Percentiles rank a stretch among this genome's conserved stretches.
Conservation (phyloP, 2,329 filamentous ascomycete species). For the Sordariomycetes sp. region DNA sequence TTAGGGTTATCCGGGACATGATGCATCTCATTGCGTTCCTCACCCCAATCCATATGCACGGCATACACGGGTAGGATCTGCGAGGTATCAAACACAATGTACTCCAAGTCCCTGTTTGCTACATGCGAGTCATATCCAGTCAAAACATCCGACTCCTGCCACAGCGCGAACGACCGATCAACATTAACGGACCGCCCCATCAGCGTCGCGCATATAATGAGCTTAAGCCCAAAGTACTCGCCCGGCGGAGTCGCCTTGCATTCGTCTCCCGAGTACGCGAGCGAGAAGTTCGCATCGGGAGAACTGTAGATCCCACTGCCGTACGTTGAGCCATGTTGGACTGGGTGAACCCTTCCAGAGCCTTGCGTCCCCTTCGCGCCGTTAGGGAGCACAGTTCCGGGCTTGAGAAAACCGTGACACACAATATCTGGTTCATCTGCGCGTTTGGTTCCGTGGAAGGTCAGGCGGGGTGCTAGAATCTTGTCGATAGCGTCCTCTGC, state of each 20-base stretch:
- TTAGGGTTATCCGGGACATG: conserved; percentile 8
- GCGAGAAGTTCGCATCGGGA: conserved; percentile 21
- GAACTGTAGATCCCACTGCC: conserved; percentile 29
- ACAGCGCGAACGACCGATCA: conserved; percentile 14
- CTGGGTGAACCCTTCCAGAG: conserved; percentile 7
- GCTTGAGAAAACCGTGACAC: conserved; percentile 26
- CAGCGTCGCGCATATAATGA: conserved; percentile 29
- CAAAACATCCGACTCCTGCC: conserved; percentile 11
- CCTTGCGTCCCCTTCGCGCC: not conserved
- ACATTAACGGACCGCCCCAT: conserved; percentile 25
- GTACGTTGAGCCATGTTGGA: conserved; percentile 23
- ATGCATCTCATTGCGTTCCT: conserved; percentile 14
- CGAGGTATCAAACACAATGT: conserved; percentile 26
- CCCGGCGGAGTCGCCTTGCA: conserved; percentile 14
- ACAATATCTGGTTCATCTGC: conserved; percentile 25
- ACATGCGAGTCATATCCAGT: conserved; percentile 22
- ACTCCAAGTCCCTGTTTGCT: conserved; percentile 21
- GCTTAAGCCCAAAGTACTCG: conserved; percentile 21
- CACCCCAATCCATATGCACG: conserved; percentile 26
- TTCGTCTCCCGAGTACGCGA: conserved; percentile 18
- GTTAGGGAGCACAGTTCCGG: conserved; percentile 11
- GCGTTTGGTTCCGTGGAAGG: conserved; percentile 25
- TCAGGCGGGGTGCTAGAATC: conserved; percentile 19
- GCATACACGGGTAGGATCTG: conserved; percentile 31
- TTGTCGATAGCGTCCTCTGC: conserved; percentile 20